Conservation (phyloP, 1,139 yeast species). For the Suhomyces maxii region DNA sequence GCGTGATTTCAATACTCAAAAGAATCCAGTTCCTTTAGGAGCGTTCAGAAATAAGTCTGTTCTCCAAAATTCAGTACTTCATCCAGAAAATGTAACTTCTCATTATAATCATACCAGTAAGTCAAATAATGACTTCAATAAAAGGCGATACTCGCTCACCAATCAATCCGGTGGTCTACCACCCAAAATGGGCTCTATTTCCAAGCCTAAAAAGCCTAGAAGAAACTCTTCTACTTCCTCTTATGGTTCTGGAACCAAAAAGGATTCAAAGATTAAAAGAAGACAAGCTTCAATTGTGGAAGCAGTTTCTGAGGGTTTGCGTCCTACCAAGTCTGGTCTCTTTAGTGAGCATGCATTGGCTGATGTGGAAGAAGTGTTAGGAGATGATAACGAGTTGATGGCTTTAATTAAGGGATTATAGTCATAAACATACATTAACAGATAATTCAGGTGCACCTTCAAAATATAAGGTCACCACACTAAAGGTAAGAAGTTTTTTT, state of each 20-base stretch:
- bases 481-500: too few relatives aligned
- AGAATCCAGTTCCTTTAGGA: conserved; percentile 73
- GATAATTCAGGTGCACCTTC: too few relatives aligned
- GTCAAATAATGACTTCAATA: conserved; percentile 21
- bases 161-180: conserved; percentile 7
- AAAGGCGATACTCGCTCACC: conserved; percentile 17
- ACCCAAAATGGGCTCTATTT: conserved; percentile 4
- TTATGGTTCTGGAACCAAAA: conserved; percentile 12
- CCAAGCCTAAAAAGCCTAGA: conserved; percentile 12
- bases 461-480: too few relatives aligned
- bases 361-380: conserved; percentile 64
- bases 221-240: conserved; percentile 12
- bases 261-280: conserved; percentile 30
- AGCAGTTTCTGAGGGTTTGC: conserved; percentile 71
- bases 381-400: conserved; percentile 49
- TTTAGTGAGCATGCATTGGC: conserved; percentile 71
- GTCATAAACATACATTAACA: neutral
- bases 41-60: conserved; percentile 85
- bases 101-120: conserved; percentile 25
- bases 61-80: conserved; percentile 28
- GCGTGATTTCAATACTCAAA: conserved; percentile 52
- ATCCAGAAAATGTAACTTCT: conserved; percentile 24
- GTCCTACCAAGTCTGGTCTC: conserved; percentile 72
- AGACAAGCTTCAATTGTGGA: conserved; percentile 67
- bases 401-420: conserved; percentile 45